Evolutionary conservation across 2,329 filamentous ascomycete genomes (phyloP), one percentile per base, ranked within the genome.

Genomic region (Aspergillus costaricaensis): DNA sequence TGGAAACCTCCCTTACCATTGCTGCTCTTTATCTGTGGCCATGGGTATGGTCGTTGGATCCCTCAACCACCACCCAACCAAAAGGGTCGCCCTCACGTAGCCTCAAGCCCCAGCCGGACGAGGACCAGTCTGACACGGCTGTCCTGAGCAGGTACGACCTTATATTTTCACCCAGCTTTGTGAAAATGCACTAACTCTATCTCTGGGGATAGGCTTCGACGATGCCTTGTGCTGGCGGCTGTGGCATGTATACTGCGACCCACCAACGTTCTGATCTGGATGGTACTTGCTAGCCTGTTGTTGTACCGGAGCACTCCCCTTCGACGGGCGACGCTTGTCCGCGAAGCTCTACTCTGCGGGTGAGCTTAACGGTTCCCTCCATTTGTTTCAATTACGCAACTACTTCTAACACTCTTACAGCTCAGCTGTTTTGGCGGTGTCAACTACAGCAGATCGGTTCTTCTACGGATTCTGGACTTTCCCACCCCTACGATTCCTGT

Each of bases 401-500:
- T 62, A 38, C 58, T 43, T 6, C 44, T 50, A 30, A 50, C 25
- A 17, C 9, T n/a, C 10, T 9, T 41, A 10, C 21, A 64, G 62
- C 4, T 80, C 81, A 30, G 69, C 82, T 2, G 82, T 90, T 5
- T 80, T 96, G 4, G 79, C 78, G 5, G 57, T 89, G 14, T 94
- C 91, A 4, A 76, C 85, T 5, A 65, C 86, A 10, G 85, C 88
- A 5, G 95, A 98, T 74, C 86, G 87, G 62, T 77, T 87, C 19
- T 97, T 92, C 78, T 99, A 96, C 74, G 87, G 87, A 55, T 79
- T 86, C 63, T 96, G 92, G 91, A 91, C 92, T 0, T 91, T 99
- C 59, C 95, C 95, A 4, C 90, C 93, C 0, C 85, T 94, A 64
- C 88, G 89, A 58, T 98, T 92, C 79, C 83, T 98, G 60, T 86